These are phyloP conservation scores for Setaria viridis DNA, from an alignment of 202 grass and related monocot genomes.

Conservation along the genomic window DNA sequence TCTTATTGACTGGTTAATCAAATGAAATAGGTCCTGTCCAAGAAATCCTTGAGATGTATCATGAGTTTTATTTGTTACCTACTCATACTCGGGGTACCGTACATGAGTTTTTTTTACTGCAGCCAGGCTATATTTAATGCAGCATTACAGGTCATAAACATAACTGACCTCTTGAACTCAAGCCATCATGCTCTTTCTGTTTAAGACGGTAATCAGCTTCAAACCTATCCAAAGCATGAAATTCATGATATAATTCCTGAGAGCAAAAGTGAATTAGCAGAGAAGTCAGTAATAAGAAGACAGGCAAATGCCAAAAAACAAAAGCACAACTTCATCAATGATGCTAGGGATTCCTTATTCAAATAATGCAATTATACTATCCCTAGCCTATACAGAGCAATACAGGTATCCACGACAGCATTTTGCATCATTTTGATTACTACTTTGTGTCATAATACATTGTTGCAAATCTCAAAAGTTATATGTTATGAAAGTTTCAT, in stretches of 20 bases:
- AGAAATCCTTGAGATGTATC: slow-evolving; percentile 40
- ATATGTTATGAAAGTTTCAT: slow-evolving; percentile 15
- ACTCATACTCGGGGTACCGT: neutral
- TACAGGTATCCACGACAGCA: slow-evolving; percentile 23
- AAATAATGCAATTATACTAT: slow-evolving; percentile 28
- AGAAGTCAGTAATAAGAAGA: slow-evolving; percentile 40
- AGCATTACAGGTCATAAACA: slow-evolving; percentile 21
- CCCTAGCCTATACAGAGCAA: neutral
- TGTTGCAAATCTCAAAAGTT: slow-evolving; percentile 12
- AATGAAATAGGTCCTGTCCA: slow-evolving; percentile 30
- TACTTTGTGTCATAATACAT: slow-evolving; percentile 8
- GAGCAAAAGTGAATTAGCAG: slow-evolving; percentile 18
- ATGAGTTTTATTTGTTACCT: slow-evolving; percentile 20
- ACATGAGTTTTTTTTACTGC: slow-evolving; percentile 23
- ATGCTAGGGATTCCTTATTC: neutral
- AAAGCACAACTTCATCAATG: slow-evolving; percentile 11
- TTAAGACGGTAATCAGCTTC: slow-evolving; percentile 76
- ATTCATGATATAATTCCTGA: slow-evolving; percentile 97
- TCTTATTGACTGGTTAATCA: slow-evolving; percentile 27
- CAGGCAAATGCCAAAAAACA: neutral
- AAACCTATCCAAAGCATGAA: slow-evolving; percentile 92
- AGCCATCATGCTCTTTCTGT: slow-evolving; percentile 68
- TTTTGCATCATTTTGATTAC: slow-evolving; percentile 22
- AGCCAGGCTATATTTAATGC: slow-evolving; percentile 26
- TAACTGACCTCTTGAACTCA: slow-evolving; percentile 80